Percentiles rank a stretch among this genome's conserved stretches.
phyloP scores from a whole-genome alignment of 768 basidiomycete species.

The Mycena venus region DNA sequence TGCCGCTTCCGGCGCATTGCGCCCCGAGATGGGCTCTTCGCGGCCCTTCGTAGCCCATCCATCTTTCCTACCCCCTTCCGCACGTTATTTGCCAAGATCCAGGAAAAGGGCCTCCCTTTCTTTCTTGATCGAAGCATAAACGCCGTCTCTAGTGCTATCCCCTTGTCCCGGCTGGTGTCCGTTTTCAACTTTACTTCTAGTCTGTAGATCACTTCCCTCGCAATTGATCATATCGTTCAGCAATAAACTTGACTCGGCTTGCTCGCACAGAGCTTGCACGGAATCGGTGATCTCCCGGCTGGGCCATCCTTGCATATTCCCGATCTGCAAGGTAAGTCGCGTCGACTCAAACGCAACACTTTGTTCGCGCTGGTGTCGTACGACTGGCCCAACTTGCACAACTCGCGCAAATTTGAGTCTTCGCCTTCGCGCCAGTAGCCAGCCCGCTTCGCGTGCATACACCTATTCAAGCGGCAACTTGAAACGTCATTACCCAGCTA shows the following conservation, averaged over 20 bases:
- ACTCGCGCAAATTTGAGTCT: neutral
- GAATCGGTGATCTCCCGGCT: constrained; percentile 28
- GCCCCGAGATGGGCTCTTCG: constrained; percentile 7
- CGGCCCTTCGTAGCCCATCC: neutral
- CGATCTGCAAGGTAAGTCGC: constrained; percentile 23
- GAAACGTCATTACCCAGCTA: constrained; percentile 29
- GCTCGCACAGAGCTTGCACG: constrained; percentile 19
- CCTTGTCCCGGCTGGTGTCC: constrained; percentile 9
- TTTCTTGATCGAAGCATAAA: constrained; percentile 16
- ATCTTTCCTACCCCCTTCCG: neutral
- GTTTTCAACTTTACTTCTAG: constrained; percentile 12
- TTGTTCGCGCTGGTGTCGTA: constrained; percentile 9
- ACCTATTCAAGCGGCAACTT: constrained; percentile 17
- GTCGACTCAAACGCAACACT: neutral
- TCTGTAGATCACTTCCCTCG: constrained; percentile 28
- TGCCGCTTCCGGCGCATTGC: constrained; percentile 4
- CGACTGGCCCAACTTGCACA: constrained; percentile 11
- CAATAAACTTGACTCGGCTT: constrained; percentile 25
- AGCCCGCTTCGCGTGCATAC: constrained; percentile 14
- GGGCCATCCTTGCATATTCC: constrained; percentile 14
- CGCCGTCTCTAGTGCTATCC: constrained; percentile 20
- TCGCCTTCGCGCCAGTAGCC: constrained; percentile 8
- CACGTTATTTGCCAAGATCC: constrained; percentile 5
- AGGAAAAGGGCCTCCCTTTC: neutral
- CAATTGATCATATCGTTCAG: constrained; percentile 3